These are phyloP conservation scores for Penicillium ucsense DNA, from an alignment of 495 filamentous ascomycete genomes.

Conservation along the genomic window DNA sequence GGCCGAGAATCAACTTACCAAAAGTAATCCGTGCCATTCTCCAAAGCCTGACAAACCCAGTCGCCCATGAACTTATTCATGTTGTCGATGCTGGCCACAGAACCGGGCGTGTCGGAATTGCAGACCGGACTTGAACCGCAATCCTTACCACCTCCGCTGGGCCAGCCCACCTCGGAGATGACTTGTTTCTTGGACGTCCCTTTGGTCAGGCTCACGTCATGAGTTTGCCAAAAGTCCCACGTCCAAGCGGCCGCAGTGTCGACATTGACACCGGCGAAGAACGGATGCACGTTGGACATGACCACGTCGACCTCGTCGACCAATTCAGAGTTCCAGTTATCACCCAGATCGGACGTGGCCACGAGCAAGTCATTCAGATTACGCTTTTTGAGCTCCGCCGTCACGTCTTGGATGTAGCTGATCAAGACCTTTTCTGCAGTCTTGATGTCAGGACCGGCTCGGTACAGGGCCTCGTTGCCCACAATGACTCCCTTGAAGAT, in stretches of 20 bases:
- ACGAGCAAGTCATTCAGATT: slow-evolving; percentile 56
- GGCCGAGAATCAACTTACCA: slow-evolving; percentile 46
- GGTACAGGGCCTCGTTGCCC: slow-evolving; percentile 90
- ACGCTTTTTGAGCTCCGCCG: slow-evolving; percentile 55
- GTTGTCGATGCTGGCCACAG: slow-evolving; percentile 70
- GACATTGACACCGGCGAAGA: slow-evolving; percentile 75
- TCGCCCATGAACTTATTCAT: slow-evolving; percentile 80
- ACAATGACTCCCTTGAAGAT: slow-evolving; percentile 80
- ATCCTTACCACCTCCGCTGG: slow-evolving; percentile 69
- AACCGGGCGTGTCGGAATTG: slow-evolving; percentile 41
- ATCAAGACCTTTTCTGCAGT: slow-evolving; percentile 58
- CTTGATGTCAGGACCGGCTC: slow-evolving; percentile 38
- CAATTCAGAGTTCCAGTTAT: slow-evolving; percentile 69
- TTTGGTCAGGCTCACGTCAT: slow-evolving; percentile 50
- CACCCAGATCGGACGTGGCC: slow-evolving; percentile 85
- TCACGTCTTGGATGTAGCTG: slow-evolving; percentile 55
- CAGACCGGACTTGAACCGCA: slow-evolving; percentile 54
- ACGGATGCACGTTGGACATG: slow-evolving; percentile 97
- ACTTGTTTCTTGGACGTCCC: slow-evolving; percentile 53
- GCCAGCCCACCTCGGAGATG: slow-evolving; percentile 92
- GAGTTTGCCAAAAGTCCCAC: slow-evolving; percentile 61
- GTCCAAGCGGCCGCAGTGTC: slow-evolving; percentile 73
- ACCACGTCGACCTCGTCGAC: slow-evolving; percentile 66
- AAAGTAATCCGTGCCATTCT: slow-evolving; percentile 82
- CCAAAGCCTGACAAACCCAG: slow-evolving; percentile 74